Conservation (phyloP, 2,329 filamentous ascomycete species). For the Fusarium sp. region DNA sequence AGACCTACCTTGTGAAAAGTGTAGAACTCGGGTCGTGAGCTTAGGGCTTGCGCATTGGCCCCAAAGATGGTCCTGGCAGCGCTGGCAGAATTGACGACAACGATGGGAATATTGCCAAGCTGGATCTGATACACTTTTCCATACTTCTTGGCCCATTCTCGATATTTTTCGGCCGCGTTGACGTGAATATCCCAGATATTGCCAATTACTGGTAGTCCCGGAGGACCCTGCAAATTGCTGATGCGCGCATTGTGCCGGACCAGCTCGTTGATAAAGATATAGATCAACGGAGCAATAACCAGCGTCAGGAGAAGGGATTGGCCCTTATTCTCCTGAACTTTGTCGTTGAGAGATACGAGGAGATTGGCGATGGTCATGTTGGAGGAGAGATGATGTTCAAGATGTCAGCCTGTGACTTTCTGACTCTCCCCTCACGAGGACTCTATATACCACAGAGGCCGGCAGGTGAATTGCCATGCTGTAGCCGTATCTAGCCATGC, state of each 20-base stretch:
- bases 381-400: not conserved
- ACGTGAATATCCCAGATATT: constrained; percentile 69
- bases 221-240: constrained; percentile 63
- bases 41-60: constrained; percentile 68
- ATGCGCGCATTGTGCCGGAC: constrained; percentile 62
- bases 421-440: not conserved
- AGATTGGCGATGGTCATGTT: constrained; percentile 49
- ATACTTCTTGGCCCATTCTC: constrained; percentile 66
- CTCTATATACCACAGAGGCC: constrained; percentile 9
- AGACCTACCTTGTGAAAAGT: constrained; percentile 69
- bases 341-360: constrained; percentile 37
- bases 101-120: constrained; percentile 70
- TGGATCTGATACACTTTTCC: constrained; percentile 70
- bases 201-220: constrained; percentile 68
- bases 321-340: constrained; percentile 42
- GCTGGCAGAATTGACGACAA: constrained; percentile 70
- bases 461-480: constrained; percentile 1
- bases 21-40: constrained; percentile 71
- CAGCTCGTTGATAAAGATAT: constrained; percentile 66
- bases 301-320: constrained; percentile 43
- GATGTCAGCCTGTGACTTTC: not conserved
- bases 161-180: constrained; percentile 71
- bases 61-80: constrained; percentile 67
- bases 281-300: constrained; percentile 57
- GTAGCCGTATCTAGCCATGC: constrained; percentile 3